These are phyloP conservation scores for Cryptosporidium tyzzeri DNA, from an alignment of 169 alveolate species.

Conservation along the genomic window DNA sequence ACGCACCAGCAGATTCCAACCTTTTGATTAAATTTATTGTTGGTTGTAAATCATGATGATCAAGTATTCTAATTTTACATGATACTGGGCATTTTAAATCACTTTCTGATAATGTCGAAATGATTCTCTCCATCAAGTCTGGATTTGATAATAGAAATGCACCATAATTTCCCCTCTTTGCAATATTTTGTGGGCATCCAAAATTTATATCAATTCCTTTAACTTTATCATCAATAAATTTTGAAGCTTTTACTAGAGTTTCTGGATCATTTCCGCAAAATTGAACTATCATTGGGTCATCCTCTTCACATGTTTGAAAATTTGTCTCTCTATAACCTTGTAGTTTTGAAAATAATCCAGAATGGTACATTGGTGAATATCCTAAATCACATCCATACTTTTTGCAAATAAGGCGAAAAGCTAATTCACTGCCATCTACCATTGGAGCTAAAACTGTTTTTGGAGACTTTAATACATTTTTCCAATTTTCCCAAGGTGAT, in stretches of 20 bases:
- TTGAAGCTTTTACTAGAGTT: conserved; percentile 85
- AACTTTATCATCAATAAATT: conserved; percentile 87
- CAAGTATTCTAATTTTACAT: conserved; percentile 91
- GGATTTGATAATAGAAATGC: conserved; percentile 91
- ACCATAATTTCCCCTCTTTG: conserved; percentile 93
- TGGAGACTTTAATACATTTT: conserved; percentile 79
- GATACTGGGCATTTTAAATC: conserved; percentile 88
- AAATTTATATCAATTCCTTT: conserved; percentile 93
- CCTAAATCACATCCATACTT: conserved; percentile 89
- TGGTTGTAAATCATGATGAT: conserved; percentile 83
- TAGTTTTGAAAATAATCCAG: conserved; percentile 82
- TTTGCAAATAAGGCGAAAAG: conserved; percentile 87
- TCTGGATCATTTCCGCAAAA: conserved; percentile 92
- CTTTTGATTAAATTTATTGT: conserved; percentile 89
- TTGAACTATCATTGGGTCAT: conserved; percentile 87
- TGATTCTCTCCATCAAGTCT: conserved; percentile 82
- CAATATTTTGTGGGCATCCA: conserved; percentile 95
- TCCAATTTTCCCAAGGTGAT: conserved; percentile 66
- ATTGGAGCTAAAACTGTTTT: conserved; percentile 86
- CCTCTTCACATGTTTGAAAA: conserved; percentile 79
- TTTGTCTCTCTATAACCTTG: conserved; percentile 76
- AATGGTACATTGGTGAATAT: conserved; percentile 93
- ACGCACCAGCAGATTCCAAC: conserved; percentile 88
- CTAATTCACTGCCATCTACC: conserved; percentile 85
- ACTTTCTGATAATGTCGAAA: conserved; percentile 83